Evolutionary conservation across 2,329 filamentous ascomycete genomes (phyloP).

Genomic region (Neonectria punicea): DNA sequence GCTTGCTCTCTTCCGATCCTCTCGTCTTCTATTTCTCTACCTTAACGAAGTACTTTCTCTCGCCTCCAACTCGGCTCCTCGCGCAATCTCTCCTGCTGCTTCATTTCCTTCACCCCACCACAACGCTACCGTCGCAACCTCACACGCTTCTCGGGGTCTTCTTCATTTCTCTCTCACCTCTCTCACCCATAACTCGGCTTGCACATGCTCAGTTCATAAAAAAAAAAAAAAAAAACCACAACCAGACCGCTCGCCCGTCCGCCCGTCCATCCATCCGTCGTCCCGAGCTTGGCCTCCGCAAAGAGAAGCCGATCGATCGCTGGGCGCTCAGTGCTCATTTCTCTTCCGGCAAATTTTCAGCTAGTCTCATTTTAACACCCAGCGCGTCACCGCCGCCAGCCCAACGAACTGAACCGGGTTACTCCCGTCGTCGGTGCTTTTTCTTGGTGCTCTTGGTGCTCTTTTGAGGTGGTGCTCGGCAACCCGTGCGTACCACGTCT

Average conservation of each 20-base stretch:
- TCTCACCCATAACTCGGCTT: neutral
- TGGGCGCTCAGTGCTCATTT: conserved; percentile 16
- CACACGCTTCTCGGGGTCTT: neutral
- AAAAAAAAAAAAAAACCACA: neutral
- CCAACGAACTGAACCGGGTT: conserved; percentile 2
- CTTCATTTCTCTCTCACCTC: neutral
- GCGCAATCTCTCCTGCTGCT: conserved; percentile 24
- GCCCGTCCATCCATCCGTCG: neutral
- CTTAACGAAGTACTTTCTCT: neutral
- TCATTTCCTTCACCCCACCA: conserved; percentile 14
- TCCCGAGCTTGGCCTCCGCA: conserved; percentile 1
- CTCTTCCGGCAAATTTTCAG: conserved; percentile 16
- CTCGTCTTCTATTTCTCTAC: conserved; percentile 27
- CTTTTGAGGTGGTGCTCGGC: conserved; percentile 17
- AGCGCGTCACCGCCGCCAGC: conserved; percentile 4
- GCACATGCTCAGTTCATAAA: neutral
- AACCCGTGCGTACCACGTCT: conserved; percentile 7
- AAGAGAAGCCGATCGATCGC: conserved; percentile 8
- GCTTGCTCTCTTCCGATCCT: conserved; percentile 1
- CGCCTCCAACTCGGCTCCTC: conserved; percentile 16
- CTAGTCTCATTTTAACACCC: conserved; percentile 21
- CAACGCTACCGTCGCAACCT: conserved; percentile 6
- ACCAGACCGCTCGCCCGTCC: neutral
- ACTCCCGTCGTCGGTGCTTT: conserved; percentile 6
- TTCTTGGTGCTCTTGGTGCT: conserved; percentile 1